Base-by-base conservation (phyloP, 768 basidiomycete species). In the Amyloporia xantha region DNA sequence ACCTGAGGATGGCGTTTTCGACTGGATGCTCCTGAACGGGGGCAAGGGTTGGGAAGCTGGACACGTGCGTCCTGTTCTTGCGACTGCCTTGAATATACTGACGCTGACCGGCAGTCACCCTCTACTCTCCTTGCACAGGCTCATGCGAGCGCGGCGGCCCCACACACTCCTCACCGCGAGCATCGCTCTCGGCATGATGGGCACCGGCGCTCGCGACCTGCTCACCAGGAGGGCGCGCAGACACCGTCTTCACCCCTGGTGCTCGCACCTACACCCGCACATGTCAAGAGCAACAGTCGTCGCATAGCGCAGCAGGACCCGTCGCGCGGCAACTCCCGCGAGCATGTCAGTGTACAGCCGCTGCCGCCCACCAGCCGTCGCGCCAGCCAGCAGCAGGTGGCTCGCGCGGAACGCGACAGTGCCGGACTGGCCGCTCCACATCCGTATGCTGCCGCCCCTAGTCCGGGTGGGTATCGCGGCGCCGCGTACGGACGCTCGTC, bases 11-110 rank as follows among this genome's bases (percentile, higher is more conserved):
- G 86, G 88, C 15, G 70, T 92, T 10, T 98, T 88, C 59, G 95
- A 98, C 60, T 98, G 95, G 95, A 96, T 94, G 90, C 62, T 90
- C 37, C 73, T 98, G 54, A 94, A 96, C 66, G 77, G 78, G 43
- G 93, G 94, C 55, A 94, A 94, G 68, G 95, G 94, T 37, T 96
- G 94, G 93, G 92, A 97, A 75, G 86, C 84, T 33, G 75, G 81
- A 51, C 82, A 79, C 61, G 92, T 92, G 66, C 56, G 86, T n/a
- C n/a, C n/a, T n/a, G n/a, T 77, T 26, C 36, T 35, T 12, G 25
- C 13, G 5, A 25, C 25, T 41, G 11, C 7, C 20, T 26, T 3
- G n/a, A 35, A 35, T 17, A 17, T 12, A 25, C 40, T 48, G 19
- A 44, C 36, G 11, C 28, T 39, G n/a, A 5, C 44, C 33, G 12